Conservation (phyloP, 176 grass and related monocot genomes). For the Areca catechu region DNA sequence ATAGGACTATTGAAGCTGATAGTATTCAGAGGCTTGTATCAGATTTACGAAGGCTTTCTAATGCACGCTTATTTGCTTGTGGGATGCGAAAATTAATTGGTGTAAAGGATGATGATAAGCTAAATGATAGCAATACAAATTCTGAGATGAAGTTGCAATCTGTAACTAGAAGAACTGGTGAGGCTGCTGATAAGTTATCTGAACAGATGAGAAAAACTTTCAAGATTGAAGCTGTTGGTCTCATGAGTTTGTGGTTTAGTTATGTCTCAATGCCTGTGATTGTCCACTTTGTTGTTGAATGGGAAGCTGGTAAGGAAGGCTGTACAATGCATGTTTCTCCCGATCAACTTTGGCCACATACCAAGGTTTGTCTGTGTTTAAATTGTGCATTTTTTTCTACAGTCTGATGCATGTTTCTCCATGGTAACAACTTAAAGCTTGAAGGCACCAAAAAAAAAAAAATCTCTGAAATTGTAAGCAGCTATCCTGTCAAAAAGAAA, state of each 20-base stretch:
- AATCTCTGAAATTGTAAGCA: no score
- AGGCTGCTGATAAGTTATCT: constrained; percentile 59
- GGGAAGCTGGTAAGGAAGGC: constrained; percentile 73
- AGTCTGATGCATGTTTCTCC: no score
- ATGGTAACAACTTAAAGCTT: no score
- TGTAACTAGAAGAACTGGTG: constrained; percentile 31
- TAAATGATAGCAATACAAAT: constrained; percentile 32
- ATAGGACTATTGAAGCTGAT: constrained; percentile 69
- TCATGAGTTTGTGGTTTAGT: constrained; percentile 98
- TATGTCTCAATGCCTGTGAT: constrained; percentile 83
- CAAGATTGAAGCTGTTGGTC: constrained; percentile 89
- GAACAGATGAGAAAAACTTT: constrained; percentile 95
- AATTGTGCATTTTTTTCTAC: background rate
- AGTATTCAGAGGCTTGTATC: constrained; percentile 75
- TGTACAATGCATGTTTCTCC: constrained; percentile 98
- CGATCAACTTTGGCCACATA: constrained; percentile 99
- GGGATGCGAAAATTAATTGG: constrained; percentile 90
- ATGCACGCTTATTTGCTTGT: constrained; percentile 68
- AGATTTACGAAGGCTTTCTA: constrained; percentile 70
- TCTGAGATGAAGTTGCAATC: constrained; percentile 32
- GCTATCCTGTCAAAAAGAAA: no score
- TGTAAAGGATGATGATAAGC: constrained; percentile 57
- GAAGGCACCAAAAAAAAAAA: no score
- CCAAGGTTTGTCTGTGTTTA: constrained; percentile 47
- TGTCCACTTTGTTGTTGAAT: constrained; percentile 99